These are phyloP conservation scores for Alternaria hordeiaustralica DNA, from an alignment of 2,329 filamentous ascomycete genomes.

Conservation along the genomic window DNA sequence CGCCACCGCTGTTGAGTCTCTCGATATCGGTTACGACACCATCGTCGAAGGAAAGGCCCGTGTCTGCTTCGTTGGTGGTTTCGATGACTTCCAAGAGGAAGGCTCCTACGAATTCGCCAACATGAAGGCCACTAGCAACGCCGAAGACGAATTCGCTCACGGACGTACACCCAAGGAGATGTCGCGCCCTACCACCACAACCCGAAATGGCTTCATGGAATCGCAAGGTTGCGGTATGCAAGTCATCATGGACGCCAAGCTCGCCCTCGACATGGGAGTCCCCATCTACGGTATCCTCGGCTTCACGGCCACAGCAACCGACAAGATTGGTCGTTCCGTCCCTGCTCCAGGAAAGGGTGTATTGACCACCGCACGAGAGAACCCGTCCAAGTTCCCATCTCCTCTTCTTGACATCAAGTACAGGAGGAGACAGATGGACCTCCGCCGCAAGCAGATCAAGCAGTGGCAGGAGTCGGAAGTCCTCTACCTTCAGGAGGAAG, in stretches of 20 bases:
- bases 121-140: constrained; percentile 99
- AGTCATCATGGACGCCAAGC: constrained; percentile 95
- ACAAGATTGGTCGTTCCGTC: constrained; percentile 98
- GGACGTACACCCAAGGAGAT: constrained; percentile 96
- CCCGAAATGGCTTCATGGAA: constrained; percentile 98
- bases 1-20: constrained; percentile 94
- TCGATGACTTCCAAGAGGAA: constrained; percentile 99
- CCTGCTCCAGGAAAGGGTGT: constrained; percentile 97
- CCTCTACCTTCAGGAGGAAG: constrained; percentile 90
- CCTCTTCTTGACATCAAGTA: constrained; percentile 98
- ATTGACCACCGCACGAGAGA: constrained; percentile 91
- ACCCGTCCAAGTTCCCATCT: constrained; percentile 89
- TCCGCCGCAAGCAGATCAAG: constrained; percentile 92
- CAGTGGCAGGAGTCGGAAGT: constrained; percentile 96
- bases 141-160: constrained; percentile 93
- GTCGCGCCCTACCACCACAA: constrained; percentile 97
- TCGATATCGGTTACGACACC: constrained; percentile 97
- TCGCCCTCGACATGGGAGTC: constrained; percentile 97
- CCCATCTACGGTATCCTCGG: constrained; percentile 95
- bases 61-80: constrained; percentile 96
- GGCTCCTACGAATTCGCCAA: constrained; percentile 99
- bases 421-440: constrained; percentile 90
- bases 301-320: constrained; percentile 92
- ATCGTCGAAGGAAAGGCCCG: constrained; percentile 98
- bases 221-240: constrained; percentile 98